Evolutionary conservation across 352 stramenopile genomes (phyloP).

Genomic region (Pythium vanterpoolii): DNA sequence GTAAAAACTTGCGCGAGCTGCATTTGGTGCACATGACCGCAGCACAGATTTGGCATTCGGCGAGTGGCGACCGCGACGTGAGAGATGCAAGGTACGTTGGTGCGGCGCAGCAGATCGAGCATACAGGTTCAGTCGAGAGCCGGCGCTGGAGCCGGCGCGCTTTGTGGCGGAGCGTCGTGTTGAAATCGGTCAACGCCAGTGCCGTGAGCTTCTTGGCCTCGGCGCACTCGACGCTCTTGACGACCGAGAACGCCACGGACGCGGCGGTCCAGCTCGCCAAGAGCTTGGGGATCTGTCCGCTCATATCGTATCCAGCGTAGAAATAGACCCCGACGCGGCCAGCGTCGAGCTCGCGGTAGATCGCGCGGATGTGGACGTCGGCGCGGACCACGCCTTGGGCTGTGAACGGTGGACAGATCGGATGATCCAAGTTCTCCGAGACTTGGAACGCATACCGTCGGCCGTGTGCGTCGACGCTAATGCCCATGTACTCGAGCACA

Average conservation of each 20-base stretch:
- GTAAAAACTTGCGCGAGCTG: conserved; percentile 15
- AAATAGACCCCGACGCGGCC: conserved; percentile 28
- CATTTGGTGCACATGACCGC: conserved; percentile 14
- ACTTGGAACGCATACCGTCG: conserved; percentile 40
- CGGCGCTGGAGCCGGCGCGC: conserved; percentile 9
- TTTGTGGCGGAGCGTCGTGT: neutral
- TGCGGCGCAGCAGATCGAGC: conserved; percentile 16
- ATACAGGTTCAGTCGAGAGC: neutral
- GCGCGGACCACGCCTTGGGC: conserved; percentile 9
- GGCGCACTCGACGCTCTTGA: conserved; percentile 25
- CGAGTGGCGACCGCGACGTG: conserved; percentile 2
- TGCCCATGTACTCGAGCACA: conserved; percentile 45
- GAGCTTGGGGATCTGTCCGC: conserved; percentile 18
- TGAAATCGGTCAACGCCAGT: neutral
- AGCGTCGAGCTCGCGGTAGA: conserved; percentile 20
- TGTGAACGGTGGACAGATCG: conserved; percentile 11
- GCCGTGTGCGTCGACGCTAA: conserved; percentile 26
- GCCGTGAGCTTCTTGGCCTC: conserved; percentile 32
- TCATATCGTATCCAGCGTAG: conserved; percentile 21
- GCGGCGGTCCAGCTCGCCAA: conserved; percentile 24
- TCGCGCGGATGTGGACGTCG: conserved; percentile 8
- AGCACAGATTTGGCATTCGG: conserved; percentile 11
- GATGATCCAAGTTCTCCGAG: conserved; percentile 33
- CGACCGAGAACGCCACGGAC: conserved; percentile 16
- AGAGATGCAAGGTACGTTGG: neutral